Conservation (phyloP, 768 basidiomycete genomes). For the Termitomyces sp. region DNA sequence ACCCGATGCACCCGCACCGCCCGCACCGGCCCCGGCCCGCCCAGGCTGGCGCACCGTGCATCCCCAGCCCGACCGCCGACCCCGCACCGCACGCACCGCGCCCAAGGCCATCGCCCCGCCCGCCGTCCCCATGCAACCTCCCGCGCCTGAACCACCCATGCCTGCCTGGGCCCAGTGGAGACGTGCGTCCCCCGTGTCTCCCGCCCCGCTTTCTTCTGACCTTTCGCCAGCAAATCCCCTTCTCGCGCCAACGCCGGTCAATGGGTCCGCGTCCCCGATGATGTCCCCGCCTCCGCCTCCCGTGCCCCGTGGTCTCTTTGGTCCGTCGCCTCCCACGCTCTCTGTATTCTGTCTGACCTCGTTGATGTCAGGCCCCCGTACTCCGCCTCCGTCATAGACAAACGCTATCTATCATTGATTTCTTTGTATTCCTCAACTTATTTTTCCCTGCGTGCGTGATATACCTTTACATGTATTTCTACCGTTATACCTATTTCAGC, state of each 20-base stretch:
- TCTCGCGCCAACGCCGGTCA: constrained; percentile 10
- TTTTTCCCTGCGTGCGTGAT: neutral
- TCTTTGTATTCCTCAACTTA: neutral
- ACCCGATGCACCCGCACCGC: constrained; percentile 18
- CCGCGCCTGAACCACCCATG: constrained; percentile 37
- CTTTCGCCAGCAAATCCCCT: constrained; percentile 9
- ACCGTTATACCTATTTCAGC: neutral
- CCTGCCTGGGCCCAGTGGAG: constrained; percentile 70
- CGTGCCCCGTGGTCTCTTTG: constrained; percentile 1
- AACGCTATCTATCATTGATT: neutral
- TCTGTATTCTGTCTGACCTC: neutral
- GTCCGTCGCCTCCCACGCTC: neutral
- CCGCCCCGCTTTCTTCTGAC: neutral
- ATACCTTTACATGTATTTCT: neutral
- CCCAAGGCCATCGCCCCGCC: neutral
- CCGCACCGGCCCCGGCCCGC: constrained; percentile 54
- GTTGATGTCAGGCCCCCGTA: neutral
- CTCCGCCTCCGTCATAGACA: neutral
- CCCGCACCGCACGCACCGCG: neutral
- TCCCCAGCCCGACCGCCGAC: constrained; percentile 53
- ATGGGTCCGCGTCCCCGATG: neutral
- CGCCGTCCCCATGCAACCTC: constrained; percentile 25
- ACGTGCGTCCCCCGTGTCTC: neutral
- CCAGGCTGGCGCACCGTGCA: constrained; percentile 75
- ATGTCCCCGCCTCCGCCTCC: constrained; percentile 4